Evolutionary conservation across 202 grass and related monocot species (phyloP).

Genomic region (Panicum virgatum): DNA sequence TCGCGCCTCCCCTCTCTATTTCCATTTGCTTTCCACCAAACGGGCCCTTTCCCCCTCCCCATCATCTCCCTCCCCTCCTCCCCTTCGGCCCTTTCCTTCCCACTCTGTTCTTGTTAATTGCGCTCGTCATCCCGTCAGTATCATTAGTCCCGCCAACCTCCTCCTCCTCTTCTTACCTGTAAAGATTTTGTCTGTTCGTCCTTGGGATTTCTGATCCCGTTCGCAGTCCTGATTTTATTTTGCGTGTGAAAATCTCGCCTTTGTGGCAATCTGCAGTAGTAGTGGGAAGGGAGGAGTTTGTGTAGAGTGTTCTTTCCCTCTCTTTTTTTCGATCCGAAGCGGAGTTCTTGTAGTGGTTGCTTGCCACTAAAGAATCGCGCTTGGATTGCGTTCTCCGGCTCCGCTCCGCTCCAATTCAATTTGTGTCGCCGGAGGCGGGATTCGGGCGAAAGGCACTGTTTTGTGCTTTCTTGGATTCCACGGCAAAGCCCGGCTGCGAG

Average conservation of each 20-base stretch:
- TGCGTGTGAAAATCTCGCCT: conserved; percentile 21
- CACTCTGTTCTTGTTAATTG: conserved; percentile 12
- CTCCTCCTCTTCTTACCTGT: background rate
- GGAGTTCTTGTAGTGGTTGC: background rate
- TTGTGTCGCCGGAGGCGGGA: background rate
- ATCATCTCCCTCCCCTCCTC: accelerated
- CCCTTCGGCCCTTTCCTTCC: no score
- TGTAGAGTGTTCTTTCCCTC: background rate
- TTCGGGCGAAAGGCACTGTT: conserved; percentile 10
- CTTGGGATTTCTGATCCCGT: background rate
- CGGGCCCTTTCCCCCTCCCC: background rate
- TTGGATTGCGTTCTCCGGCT: background rate
- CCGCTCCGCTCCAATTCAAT: background rate
- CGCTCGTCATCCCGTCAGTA: conserved; percentile 24
- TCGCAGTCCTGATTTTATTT: conserved; percentile 6
- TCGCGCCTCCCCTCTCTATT: background rate
- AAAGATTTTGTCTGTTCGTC: conserved; percentile 8
- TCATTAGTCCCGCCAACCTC: conserved; percentile 15
- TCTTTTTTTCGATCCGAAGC: conserved; percentile 6
- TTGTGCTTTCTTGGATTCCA: conserved; percentile 46
- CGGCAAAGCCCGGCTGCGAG: conserved; percentile 9
- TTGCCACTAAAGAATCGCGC: conserved; percentile 34
- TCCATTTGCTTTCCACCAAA: conserved; percentile 34
- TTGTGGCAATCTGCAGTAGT: conserved; percentile 11
- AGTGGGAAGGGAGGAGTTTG: conserved; percentile 8